These are phyloP conservation scores for Heliamphora exappendiculata DNA, from an alignment of 148 eudicot species.

Conservation along the genomic window DNA sequence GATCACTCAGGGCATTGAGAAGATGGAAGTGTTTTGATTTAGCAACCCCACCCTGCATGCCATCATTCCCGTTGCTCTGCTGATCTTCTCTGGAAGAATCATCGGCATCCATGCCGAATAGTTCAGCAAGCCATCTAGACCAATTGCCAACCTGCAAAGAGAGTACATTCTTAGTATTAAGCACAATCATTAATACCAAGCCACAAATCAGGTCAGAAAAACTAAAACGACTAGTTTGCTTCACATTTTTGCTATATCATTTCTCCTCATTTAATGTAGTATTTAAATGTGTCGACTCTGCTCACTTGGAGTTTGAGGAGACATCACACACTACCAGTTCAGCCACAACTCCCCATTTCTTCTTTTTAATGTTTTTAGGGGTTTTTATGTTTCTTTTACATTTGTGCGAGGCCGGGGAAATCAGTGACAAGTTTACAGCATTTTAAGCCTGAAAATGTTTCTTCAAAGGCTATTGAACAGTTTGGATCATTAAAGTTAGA, in stretches of 20 bases:
- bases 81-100: conserved; percentile 20
- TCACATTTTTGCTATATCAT: neutral
- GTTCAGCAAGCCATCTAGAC: conserved; percentile 64
- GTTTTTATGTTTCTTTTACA: neutral
- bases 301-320: neutral
- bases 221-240: neutral
- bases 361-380: too few species aligned
- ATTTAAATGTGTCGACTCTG: neutral
- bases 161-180: neutral
- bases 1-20: conserved; percentile 75
- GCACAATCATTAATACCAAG: neutral
- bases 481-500: too few species aligned
- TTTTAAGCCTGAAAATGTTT: neutral
- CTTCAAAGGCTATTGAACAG: neutral
- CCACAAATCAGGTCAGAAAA: neutral
- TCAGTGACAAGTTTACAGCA: neutral
- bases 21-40: conserved; percentile 55
- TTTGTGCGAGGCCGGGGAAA: neutral
- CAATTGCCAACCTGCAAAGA: conserved; percentile 78
- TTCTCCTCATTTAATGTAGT: neutral
- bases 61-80: conserved; percentile 14
- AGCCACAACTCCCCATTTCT: too few species aligned
- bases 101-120: conserved; percentile 40
- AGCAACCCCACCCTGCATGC: conserved; percentile 17
- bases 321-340: too few species aligned